These are phyloP conservation scores for Gossypium turneri DNA, from an alignment of 345 rosid species.

Conservation along the genomic window DNA sequence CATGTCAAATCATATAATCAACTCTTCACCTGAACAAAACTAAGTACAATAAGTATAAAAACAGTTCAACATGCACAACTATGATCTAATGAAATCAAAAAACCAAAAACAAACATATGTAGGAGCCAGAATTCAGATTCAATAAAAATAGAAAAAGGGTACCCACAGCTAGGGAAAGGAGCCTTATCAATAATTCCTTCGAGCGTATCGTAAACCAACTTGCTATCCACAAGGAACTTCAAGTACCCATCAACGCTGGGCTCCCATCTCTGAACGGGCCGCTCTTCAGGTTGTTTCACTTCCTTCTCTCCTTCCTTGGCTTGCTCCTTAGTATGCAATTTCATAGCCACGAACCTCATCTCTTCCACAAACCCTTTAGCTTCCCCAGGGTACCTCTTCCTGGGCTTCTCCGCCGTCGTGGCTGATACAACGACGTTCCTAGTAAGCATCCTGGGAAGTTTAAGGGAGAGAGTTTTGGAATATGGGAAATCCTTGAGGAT, in stretches of 20 bases:
- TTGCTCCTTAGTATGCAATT: slow-evolving; percentile 78
- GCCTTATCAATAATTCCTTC: slow-evolving; percentile 65
- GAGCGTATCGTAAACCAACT: slow-evolving; percentile 87
- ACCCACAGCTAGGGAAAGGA: slow-evolving; percentile 74
- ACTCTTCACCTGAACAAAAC: neutral
- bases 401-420: slow-evolving; percentile 70
- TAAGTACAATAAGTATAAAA: neutral
- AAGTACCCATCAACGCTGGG: slow-evolving; percentile 81
- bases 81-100: neutral
- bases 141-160: neutral
- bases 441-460: slow-evolving; percentile 34
- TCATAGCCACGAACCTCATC: slow-evolving; percentile 99
- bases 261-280: slow-evolving; percentile 64
- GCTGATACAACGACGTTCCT: slow-evolving; percentile 42
- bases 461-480: neutral
- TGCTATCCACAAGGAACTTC: slow-evolving; percentile 86
- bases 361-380: slow-evolving; percentile 96
- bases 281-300: slow-evolving; percentile 65
- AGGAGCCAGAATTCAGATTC: neutral
- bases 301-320: slow-evolving; percentile 90
- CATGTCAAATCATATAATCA: neutral
- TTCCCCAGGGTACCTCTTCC: slow-evolving; percentile 78
- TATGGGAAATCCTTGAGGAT: slow-evolving; percentile 20
- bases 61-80: neutral
- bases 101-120: neutral